Evolutionary conservation across 2,329 filamentous ascomycete species (phyloP), one percentile per base, ranked within the genome.

Genomic region (Aureobasidium mangrovei): DNA sequence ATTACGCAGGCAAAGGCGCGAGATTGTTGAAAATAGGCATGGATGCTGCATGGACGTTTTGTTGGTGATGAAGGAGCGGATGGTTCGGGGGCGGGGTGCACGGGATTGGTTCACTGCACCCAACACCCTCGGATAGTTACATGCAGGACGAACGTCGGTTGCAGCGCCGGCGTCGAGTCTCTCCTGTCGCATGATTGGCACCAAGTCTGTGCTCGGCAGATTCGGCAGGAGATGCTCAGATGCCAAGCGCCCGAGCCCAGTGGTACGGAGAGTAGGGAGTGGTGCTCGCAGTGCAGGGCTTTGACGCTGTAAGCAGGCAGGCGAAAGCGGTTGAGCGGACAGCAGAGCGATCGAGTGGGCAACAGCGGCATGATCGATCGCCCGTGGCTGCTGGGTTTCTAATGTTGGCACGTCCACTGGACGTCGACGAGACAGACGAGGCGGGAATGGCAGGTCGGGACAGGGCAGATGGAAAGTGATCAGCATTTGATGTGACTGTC

Each of bases 181-280:
- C 31, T 10, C 29, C 24, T 51, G 47, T 51, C 47, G 47, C 47
- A 35, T 51, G 47, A 51, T 51, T 51, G 47, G 46, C 46, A 49
- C 35, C 35, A 32, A 31, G 31, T 27, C 47, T 29, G 47, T 41
- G 36, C 47, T 51, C 47, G 47, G 47, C 38, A 51, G 29, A 10
- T 51, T 39, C 36, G 46, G 46, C 46, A 49, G 35, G 24, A 49
- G 46, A 49, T 49, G 46, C 1, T 36, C 26, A 35, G 46, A 49
- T 49, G 46, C 46, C 46, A 49, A 49, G 46, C 35, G 24, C 46
- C 28, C 39, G 46, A 35, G 46, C 46, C 35, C 39, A 39, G 46
- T 49, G 40, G 18, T 18, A 18, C 18, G 18, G 18, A 18, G 18
- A 18, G 18, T 18, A 18, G 1, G 18, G 35, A 49, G 39, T 33